These are phyloP conservation scores for Phytophthora pisi DNA, from an alignment of 352 stramenopile genomes.

Conservation along the genomic window DNA sequence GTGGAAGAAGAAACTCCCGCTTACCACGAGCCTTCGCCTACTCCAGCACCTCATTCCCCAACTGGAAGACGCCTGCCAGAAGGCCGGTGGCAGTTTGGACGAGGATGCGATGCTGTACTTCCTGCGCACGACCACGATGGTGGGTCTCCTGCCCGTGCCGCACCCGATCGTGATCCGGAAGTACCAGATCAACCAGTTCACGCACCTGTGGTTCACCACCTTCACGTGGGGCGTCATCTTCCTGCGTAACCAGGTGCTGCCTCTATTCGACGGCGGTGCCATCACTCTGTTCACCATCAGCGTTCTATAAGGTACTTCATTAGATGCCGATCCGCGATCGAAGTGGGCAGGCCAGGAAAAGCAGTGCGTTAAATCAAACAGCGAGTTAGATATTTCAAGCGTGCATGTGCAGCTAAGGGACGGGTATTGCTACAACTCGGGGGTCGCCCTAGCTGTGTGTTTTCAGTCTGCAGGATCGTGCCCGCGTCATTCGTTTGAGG, in stretches of 20 bases:
- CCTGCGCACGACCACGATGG: conserved; percentile 97
- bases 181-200: conserved; percentile 99
- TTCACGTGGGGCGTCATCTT: conserved; percentile 99
- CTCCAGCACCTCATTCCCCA: conserved; percentile 95
- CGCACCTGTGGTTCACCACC: conserved; percentile 98
- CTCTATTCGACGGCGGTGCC: conserved; percentile 96
- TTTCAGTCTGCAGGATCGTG: conserved; percentile 15
- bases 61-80: conserved; percentile 76
- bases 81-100: conserved; percentile 89
- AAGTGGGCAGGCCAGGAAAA: conserved; percentile 21
- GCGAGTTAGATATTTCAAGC: conserved; percentile 33
- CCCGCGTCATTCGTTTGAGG: conserved; percentile 16
- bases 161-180: conserved; percentile 99
- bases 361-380: conserved; percentile 34
- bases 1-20: conserved; percentile 94
- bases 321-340: conserved; percentile 10
- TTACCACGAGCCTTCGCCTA: conserved; percentile 95
- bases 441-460: conserved; percentile 10
- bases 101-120: conserved; percentile 97
- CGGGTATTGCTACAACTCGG: conserved; percentile 34
- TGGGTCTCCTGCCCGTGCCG: conserved; percentile 96
- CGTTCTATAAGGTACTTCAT: conserved; percentile 59
- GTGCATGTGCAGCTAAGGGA: conserved; percentile 18
- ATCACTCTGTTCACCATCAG: conserved; percentile 97
- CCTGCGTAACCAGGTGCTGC: conserved; percentile 95